Base-by-base conservation (phyloP, 768 basidiomycete species). In the Gloeostereum incarnatum region DNA sequence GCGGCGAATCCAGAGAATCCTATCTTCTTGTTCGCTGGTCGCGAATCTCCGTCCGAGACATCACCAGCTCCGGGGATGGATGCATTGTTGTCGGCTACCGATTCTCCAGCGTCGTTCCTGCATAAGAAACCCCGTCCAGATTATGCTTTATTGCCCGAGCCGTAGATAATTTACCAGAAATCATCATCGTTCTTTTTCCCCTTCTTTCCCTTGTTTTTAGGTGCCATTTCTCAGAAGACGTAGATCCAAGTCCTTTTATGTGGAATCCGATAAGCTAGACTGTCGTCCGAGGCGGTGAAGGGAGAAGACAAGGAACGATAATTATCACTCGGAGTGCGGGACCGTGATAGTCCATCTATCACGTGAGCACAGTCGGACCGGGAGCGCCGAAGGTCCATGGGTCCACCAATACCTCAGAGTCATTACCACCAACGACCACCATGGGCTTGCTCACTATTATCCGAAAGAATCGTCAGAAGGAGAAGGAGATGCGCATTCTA, bases 401-500 rank as follows among this genome's bases (percentile, higher is more conserved):
- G n/a, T n/a, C n/a, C n/a, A n/a, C n/a, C n/a, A n/a, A n/a, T n/a
- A n/a, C n/a, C n/a, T n/a, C n/a, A n/a, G n/a, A n/a, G n/a, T n/a
- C n/a, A n/a, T n/a, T n/a, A n/a, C n/a, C n/a, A n/a, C n/a, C n/a
- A n/a, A n/a, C n/a, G n/a, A n/a, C 33, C 33, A 20, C 19, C 35
- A 92, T 94, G 92, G 96, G 94, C 1, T 74, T 99, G 29, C 77
- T 98, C 42, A 96, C 96, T 5, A 90, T 98, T 57, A 98, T 99
- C 47, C 69, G 96, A 40, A 99, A 99, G 65, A 93, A 92, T 51
- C 70, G 92, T 29, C 80, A 79, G 57, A 98, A 97, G 57, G 93
- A 96, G 60, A 84, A 79, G 58, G 93, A 97, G 57, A 97, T 98
- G 87, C 77, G 94, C 22, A 73, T 98, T 38, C 69, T 99, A 34